phyloP scores from a whole-genome alignment of 805 yeast species.

The Candida rishiriensis region DNA sequence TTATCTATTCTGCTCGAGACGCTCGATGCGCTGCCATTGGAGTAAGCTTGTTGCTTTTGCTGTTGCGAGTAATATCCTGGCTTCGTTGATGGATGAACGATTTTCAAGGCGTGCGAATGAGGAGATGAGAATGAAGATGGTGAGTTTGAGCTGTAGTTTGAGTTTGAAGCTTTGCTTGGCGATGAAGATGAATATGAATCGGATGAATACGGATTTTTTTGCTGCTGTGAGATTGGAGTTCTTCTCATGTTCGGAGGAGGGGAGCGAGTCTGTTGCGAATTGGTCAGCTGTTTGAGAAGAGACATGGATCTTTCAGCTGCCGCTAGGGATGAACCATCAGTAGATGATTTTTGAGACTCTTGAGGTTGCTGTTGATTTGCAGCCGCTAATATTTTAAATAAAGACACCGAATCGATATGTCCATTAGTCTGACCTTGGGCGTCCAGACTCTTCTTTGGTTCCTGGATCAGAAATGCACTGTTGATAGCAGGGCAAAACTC shows the following conservation, averaged over 20 bases:
- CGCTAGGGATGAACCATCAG: too few relatives aligned
- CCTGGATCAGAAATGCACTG: slow-evolving; percentile 4
- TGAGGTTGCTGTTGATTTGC: slow-evolving; percentile 11
- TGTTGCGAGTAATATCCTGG: too few relatives aligned
- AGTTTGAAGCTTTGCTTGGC: slow-evolving; percentile 8
- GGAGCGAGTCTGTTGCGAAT: too few relatives aligned
- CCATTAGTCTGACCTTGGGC: slow-evolving; percentile 4
- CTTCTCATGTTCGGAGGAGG: not conserved
- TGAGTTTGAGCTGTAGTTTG: slow-evolving; percentile 16
- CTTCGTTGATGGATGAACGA: too few relatives aligned
- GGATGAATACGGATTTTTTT: not conserved
- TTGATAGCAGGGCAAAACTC: slow-evolving; percentile 57
- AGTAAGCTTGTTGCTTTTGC: slow-evolving; percentile 1
- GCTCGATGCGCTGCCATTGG: too few relatives aligned
- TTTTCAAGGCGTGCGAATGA: not conserved
- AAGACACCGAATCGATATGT: slow-evolving; percentile 14
- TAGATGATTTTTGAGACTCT: slow-evolving; percentile 2
- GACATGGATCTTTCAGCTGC: too few relatives aligned
- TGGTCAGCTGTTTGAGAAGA: too few relatives aligned
- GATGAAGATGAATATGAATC: slow-evolving; percentile 8
- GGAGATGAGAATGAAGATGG: slow-evolving; percentile 13
- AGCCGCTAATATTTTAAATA: slow-evolving; percentile 17
- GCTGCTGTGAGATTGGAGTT: slow-evolving; percentile 1
- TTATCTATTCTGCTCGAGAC: too few relatives aligned
- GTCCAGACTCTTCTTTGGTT: not conserved